These are phyloP conservation scores for Bipolaris zeicola DNA, from an alignment of 2,329 filamentous ascomycete genomes.

Conservation along the genomic window DNA sequence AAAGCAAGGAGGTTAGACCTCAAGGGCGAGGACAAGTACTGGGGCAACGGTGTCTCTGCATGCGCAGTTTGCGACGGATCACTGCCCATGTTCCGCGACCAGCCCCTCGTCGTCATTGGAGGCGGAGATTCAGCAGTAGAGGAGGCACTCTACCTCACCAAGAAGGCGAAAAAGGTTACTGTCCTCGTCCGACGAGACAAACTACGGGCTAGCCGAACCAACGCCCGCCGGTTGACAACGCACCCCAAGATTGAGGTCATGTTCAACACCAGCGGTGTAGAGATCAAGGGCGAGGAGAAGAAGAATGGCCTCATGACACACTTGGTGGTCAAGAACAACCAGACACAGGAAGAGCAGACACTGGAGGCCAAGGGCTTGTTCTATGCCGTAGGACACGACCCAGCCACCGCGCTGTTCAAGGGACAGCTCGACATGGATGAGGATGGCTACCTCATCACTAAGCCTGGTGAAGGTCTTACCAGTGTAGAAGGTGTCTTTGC, in stretches of 20 bases:
- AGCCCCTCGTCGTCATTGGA: constrained; percentile 93
- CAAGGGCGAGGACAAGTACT: constrained; percentile 90
- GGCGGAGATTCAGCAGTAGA: constrained; percentile 97
- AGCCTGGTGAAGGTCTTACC: constrained; percentile 85
- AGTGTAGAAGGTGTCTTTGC: constrained; percentile 93
- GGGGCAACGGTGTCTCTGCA: constrained; percentile 95
- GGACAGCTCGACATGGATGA: constrained; percentile 85
- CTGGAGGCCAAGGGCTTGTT: constrained; percentile 91
- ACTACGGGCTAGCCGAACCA: constrained; percentile 86
- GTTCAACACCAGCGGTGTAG: constrained; percentile 80
- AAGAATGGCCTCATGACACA: constrained; percentile 81
- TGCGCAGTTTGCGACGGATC: constrained; percentile 98
- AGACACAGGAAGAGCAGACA: constrained; percentile 78
- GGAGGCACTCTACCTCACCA: constrained; percentile 95
- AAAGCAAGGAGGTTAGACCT: constrained; percentile 85
- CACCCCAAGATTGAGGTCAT: constrained; percentile 90
- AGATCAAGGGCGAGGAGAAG: constrained; percentile 84
- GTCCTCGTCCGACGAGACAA: constrained; percentile 88
- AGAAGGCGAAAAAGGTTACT: constrained; percentile 94
- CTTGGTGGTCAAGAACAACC: constrained; percentile 79
- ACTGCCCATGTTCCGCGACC: constrained; percentile 95
- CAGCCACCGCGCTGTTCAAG: constrained; percentile 88
- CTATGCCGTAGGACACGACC: constrained; percentile 96
- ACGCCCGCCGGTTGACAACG: constrained; percentile 80
- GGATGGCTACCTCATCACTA: constrained; percentile 89